These are phyloP conservation scores for Xylaria digitata DNA, from an alignment of 2,329 filamentous ascomycete species.

Conservation along the genomic window DNA sequence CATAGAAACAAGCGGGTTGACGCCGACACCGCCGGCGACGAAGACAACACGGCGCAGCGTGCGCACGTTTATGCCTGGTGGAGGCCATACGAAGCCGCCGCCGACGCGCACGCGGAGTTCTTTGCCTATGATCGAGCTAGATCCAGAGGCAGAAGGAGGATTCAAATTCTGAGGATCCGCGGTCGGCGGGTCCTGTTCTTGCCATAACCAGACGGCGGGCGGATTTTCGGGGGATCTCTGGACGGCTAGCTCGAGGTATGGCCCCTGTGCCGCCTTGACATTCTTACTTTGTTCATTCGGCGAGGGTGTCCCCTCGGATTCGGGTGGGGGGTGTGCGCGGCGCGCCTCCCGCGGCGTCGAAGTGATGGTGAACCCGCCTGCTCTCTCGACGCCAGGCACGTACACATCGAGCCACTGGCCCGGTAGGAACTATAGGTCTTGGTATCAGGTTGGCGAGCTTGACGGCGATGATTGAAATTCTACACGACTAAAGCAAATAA, in stretches of 20 bases:
- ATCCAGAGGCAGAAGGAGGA: not conserved
- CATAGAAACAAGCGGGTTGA: conserved; percentile 85
- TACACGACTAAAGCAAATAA: not conserved
- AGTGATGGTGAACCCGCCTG: conserved; percentile 90
- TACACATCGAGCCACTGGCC: conserved; percentile 92
- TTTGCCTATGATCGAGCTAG: conserved; percentile 65
- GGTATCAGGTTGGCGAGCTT: conserved; percentile 38
- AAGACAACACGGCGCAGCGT: conserved; percentile 73
- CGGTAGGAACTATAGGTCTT: conserved; percentile 71
- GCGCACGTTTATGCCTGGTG: conserved; percentile 57
- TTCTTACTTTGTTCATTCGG: not conserved
- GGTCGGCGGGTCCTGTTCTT: conserved; percentile 52
- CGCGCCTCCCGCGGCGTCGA: conserved; percentile 72
- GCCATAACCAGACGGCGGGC: conserved; percentile 82
- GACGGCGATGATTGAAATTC: not conserved
- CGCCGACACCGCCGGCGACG: conserved; percentile 83
- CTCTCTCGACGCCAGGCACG: conserved; percentile 73
- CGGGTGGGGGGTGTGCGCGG: conserved; percentile 39
- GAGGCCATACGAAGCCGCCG: conserved; percentile 84
- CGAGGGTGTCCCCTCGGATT: not conserved
- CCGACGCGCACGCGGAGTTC: conserved; percentile 77
- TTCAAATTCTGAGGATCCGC: not conserved
- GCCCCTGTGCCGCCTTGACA: not conserved
- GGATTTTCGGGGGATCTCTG: conserved; percentile 78
- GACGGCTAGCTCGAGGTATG: conserved; percentile 81